Conservation (phyloP, 164 flowering plant genomes). For the Pachysandra terminalis region DNA sequence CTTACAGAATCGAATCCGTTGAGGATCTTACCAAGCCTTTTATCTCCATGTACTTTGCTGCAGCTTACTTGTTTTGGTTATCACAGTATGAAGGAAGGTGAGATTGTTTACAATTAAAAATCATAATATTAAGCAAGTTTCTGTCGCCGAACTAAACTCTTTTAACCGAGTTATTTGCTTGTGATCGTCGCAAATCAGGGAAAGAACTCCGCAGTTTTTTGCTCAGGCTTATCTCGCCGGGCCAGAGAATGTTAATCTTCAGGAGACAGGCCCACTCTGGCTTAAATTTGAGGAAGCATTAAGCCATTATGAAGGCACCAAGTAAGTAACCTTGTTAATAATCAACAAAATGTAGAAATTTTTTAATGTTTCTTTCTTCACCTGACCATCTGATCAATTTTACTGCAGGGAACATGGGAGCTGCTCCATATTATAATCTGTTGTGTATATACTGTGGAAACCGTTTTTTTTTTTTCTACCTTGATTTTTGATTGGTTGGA, state of each 20-base stretch:
- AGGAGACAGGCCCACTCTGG: slow-evolving; percentile 62
- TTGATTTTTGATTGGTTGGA: too few species aligned
- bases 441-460: too few species aligned
- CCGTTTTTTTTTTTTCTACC: too few species aligned
- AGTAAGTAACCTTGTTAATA: slow-evolving; percentile 22
- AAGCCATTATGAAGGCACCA: slow-evolving; percentile 43
- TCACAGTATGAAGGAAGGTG: slow-evolving; percentile 85
- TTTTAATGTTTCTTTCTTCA: slow-evolving; percentile 1
- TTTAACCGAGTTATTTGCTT: background rate
- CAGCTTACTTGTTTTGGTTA: slow-evolving; percentile 78
- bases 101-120: background rate
- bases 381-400: slow-evolving; percentile 1
- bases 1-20: slow-evolving; percentile 53
- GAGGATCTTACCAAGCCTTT: slow-evolving; percentile 79
- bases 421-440: slow-evolving; percentile 52
- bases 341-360: background rate
- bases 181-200: slow-evolving; percentile 32
- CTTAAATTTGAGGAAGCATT: slow-evolving; percentile 65
- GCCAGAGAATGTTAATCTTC: slow-evolving; percentile 68
- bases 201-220: slow-evolving; percentile 65
- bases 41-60: slow-evolving; percentile 84
- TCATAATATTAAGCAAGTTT: background rate
- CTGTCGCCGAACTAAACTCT: too few species aligned
- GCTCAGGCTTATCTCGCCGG: slow-evolving; percentile 80
- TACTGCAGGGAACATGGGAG: slow-evolving; percentile 35